Conservation (phyloP, 805 yeast species). For the Metschnikowia corniflorae region DNA sequence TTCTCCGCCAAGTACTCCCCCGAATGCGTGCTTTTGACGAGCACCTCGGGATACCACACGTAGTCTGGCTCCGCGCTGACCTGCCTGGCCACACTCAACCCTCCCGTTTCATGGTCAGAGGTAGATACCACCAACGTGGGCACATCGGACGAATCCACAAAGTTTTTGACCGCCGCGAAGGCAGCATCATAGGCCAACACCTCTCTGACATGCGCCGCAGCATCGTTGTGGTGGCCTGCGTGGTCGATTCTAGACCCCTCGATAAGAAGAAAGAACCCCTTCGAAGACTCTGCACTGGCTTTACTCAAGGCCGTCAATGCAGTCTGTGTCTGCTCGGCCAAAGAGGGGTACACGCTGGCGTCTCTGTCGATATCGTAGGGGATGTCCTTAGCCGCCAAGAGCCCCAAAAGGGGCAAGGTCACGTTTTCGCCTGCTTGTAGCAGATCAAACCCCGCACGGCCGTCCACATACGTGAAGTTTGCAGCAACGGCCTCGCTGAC, state of each 20-base stretch:
- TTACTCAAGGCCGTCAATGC: slow-evolving; percentile 65
- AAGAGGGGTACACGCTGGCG: slow-evolving; percentile 58
- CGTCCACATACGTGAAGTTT: slow-evolving; percentile 56
- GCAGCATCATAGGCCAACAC: slow-evolving; percentile 83
- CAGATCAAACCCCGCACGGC: slow-evolving; percentile 55
- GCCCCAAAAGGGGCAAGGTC: slow-evolving; percentile 70
- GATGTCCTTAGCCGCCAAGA: slow-evolving; percentile 71
- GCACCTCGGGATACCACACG: slow-evolving; percentile 77
- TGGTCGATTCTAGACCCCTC: slow-evolving; percentile 95
- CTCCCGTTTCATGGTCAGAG: slow-evolving; percentile 95
- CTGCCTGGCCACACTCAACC: slow-evolving; percentile 82
- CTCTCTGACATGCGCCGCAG: slow-evolving; percentile 90
- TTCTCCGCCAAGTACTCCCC: slow-evolving; percentile 63
- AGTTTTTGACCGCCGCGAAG: slow-evolving; percentile 66
- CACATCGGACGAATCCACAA: slow-evolving; percentile 59
- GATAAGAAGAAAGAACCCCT: slow-evolving; percentile 80
- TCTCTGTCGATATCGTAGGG: slow-evolving; percentile 82
- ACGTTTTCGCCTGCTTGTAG: slow-evolving; percentile 56
- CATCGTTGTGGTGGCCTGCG: slow-evolving; percentile 91
- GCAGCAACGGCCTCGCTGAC: slow-evolving; percentile 56
- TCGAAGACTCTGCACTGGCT: slow-evolving; percentile 66
- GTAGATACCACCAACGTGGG: slow-evolving; percentile 79
- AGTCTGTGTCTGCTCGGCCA: slow-evolving; percentile 70
- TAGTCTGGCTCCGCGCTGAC: slow-evolving; percentile 72
- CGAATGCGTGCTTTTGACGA: slow-evolving; percentile 65